phyloP scores from a whole-genome alignment of 2,329 filamentous ascomycete species.

The Neofusicoccum sp. region DNA sequence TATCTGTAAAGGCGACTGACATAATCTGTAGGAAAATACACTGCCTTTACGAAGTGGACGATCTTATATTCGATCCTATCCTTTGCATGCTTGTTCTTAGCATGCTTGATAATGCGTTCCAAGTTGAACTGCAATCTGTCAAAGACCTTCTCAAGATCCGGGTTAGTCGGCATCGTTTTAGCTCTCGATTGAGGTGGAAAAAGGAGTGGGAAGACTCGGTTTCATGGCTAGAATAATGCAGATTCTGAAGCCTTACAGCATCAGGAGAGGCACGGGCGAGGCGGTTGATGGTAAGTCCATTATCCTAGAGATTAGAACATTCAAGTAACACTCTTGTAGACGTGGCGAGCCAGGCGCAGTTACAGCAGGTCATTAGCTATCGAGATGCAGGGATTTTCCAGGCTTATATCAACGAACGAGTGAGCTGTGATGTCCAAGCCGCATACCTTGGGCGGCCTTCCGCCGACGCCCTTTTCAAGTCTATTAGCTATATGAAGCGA shows the following conservation, averaged over 20 bases:
- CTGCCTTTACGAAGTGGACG: neutral
- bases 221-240: neutral
- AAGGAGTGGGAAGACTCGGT: too few relatives aligned
- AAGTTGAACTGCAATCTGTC: neutral
- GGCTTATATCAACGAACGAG: neutral
- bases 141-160: neutral
- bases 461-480: neutral
- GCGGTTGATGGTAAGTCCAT: neutral
- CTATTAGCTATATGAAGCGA: neutral
- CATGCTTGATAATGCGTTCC: neutral
- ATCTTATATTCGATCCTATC: neutral
- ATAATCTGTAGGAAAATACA: neutral
- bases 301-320: neutral
- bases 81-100: neutral
- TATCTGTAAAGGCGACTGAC: neutral
- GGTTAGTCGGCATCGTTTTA: neutral
- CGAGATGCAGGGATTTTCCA: neutral
- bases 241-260: neutral
- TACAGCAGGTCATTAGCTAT: neutral
- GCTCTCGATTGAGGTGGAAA: too few relatives aligned
- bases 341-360: neutral
- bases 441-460: neutral
- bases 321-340: neutral
- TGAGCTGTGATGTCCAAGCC: neutral
- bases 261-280: neutral